Conservation (phyloP, 768 basidiomycete species). For the Tremella fuciformis region DNA sequence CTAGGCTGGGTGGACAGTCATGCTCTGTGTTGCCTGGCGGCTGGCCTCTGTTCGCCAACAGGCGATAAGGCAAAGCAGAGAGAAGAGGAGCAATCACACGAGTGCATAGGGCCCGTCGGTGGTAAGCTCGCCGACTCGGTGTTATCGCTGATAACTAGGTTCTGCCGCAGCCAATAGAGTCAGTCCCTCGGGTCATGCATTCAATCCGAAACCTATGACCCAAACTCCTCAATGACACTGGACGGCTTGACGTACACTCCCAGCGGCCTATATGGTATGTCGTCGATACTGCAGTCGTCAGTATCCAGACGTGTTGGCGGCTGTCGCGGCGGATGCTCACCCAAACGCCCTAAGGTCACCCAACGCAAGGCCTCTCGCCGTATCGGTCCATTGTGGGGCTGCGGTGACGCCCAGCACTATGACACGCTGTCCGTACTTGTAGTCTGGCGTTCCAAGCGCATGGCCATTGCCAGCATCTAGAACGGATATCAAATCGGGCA, state of each 20-base stretch:
- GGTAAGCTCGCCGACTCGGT: too few relatives aligned
- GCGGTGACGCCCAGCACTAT: slow-evolving; percentile 58
- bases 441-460: slow-evolving; percentile 62
- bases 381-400: slow-evolving; percentile 61
- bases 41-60: too few relatives aligned
- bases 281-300: slow-evolving; percentile 5
- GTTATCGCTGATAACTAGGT: too few relatives aligned
- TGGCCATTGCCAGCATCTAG: slow-evolving; percentile 64
- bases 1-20: too few relatives aligned
- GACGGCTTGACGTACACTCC: slow-evolving; percentile 23
- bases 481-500: slow-evolving; percentile 65
- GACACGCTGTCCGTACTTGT: slow-evolving; percentile 62
- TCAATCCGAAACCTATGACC: too few relatives aligned
- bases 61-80: too few relatives aligned
- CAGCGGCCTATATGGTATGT: slow-evolving; percentile 21
- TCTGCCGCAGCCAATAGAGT: too few relatives aligned
- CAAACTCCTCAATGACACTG: slow-evolving; percentile 30
- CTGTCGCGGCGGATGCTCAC: slow-evolving; percentile 48
- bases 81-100: too few relatives aligned
- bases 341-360: slow-evolving; percentile 63
- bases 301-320: not conserved
- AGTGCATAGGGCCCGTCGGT: too few relatives aligned
- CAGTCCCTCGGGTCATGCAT: too few relatives aligned
- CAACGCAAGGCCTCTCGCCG: slow-evolving; percentile 57
- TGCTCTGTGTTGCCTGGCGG: too few relatives aligned